phyloP scores from a whole-genome alignment of 2,329 filamentous ascomycete species.

The Fusarium scirpi region DNA sequence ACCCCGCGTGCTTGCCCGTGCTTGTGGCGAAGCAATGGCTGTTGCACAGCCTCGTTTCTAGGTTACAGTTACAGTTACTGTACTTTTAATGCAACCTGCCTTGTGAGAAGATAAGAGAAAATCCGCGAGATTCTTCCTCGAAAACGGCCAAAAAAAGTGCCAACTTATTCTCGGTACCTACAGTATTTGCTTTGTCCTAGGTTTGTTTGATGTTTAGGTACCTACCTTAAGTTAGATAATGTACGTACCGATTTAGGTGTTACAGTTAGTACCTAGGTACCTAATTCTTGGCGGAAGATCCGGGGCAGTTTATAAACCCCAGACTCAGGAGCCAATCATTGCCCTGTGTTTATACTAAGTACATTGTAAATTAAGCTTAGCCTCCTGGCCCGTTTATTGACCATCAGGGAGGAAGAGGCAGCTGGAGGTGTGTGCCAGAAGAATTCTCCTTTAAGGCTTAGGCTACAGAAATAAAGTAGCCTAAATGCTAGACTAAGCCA shows the following conservation, averaged over 20 bases:
- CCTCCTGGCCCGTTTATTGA: conserved; percentile 3
- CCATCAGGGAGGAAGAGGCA: background rate
- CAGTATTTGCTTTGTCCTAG: background rate
- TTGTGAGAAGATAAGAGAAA: background rate
- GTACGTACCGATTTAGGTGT: background rate
- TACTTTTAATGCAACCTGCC: background rate
- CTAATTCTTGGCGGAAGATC: conserved; percentile 16
- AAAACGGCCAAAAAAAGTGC: background rate
- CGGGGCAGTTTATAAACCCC: conserved; percentile 5
- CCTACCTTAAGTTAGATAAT: background rate
- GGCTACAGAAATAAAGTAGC: background rate
- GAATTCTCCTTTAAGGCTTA: background rate
- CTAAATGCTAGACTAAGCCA: background rate
- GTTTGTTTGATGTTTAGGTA: background rate
- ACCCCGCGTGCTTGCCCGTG: conserved; percentile 22
- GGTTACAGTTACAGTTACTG: background rate
- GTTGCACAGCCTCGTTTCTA: conserved; percentile 30
- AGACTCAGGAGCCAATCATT: conserved; percentile 10
- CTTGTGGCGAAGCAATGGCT: conserved; percentile 26
- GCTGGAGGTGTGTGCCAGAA: too few species aligned
- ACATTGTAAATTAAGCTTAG: conserved; percentile 5
- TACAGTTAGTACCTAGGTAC: background rate
- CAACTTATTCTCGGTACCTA: background rate
- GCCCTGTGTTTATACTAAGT: background rate
- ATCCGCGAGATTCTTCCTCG: background rate